Conservation (phyloP, 371 early-diverging fungal species). For the Vairimorpha necatrix region DNA sequence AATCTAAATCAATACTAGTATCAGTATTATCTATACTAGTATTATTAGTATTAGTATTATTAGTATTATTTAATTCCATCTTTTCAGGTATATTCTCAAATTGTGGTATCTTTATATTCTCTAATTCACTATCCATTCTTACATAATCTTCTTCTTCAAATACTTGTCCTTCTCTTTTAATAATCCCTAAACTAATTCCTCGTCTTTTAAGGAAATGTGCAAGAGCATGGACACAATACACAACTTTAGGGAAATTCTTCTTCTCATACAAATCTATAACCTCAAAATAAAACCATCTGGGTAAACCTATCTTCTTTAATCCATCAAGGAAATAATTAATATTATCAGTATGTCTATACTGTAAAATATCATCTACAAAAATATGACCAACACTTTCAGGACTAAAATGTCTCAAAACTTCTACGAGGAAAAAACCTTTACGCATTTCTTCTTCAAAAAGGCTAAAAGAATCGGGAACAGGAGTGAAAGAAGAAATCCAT, state of each 20-base stretch:
- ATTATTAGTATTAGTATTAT: background rate
- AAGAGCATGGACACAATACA: slow-evolving; percentile 96
- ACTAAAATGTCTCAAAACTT: slow-evolving; percentile 76
- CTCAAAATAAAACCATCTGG: slow-evolving; percentile 87
- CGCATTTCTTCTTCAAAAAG: slow-evolving; percentile 76
- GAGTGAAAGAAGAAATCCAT: slow-evolving; percentile 71
- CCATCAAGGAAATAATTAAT: slow-evolving; percentile 84
- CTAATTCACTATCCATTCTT: slow-evolving; percentile 57
- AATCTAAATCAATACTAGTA: background rate
- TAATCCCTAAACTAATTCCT: slow-evolving; percentile 48
- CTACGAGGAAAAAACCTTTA: slow-evolving; percentile 84
- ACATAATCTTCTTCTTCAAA: slow-evolving; percentile 56
- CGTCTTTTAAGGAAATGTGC: slow-evolving; percentile 67
- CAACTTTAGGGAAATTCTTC: slow-evolving; percentile 97
- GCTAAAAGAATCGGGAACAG: slow-evolving; percentile 71
- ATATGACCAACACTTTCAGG: slow-evolving; percentile 77
- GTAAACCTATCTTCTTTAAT: slow-evolving; percentile 73
- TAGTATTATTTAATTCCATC: too few relatives aligned
- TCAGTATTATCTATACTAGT: too few relatives aligned
- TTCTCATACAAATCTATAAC: slow-evolving; percentile 92
- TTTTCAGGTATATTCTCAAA: slow-evolving; percentile 53
- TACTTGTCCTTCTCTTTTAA: slow-evolving; percentile 39
- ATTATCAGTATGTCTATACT: slow-evolving; percentile 94
- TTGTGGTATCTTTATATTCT: slow-evolving; percentile 44
- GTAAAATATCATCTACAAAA: slow-evolving; percentile 73